These are phyloP conservation scores for Melastoma malabathricum DNA, from an alignment of 345 rosid species.

Conservation along the genomic window DNA sequence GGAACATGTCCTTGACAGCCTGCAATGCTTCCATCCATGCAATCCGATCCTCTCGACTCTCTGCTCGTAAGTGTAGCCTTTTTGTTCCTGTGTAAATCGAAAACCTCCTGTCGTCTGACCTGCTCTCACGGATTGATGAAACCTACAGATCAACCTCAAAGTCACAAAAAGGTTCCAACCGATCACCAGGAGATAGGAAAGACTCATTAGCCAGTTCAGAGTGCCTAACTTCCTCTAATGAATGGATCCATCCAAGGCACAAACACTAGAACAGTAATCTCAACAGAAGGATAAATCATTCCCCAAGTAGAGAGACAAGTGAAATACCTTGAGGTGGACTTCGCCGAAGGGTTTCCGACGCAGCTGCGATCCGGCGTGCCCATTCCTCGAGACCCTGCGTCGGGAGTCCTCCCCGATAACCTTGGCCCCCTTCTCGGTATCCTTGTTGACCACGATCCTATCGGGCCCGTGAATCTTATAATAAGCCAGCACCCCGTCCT, in stretches of 20 bases:
- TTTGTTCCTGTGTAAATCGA: slow-evolving; percentile 89
- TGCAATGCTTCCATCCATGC: slow-evolving; percentile 84
- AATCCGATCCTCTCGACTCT: slow-evolving; percentile 58
- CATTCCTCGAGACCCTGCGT: slow-evolving; percentile 33
- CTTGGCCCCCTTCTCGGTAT: slow-evolving; percentile 74
- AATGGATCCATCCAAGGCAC: too few species aligned
- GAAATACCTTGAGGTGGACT: slow-evolving; percentile 80
- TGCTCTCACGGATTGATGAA: slow-evolving; percentile 68
- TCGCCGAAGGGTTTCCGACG: slow-evolving; percentile 80
- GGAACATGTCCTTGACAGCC: slow-evolving; percentile 91
- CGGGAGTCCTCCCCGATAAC: slow-evolving; percentile 80
- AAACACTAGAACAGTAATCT: too few species aligned
- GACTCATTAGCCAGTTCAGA: too few species aligned
- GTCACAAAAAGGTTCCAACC: background rate
- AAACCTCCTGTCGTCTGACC: slow-evolving; percentile 89
- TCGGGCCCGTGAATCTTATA: slow-evolving; percentile 90
- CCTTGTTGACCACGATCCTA: slow-evolving; percentile 67
- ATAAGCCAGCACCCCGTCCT: slow-evolving; percentile 94
- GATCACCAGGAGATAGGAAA: too few species aligned
- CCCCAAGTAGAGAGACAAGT: background rate
- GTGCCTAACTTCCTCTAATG: too few species aligned
- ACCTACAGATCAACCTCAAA: slow-evolving; percentile 14
- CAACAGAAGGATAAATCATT: background rate
- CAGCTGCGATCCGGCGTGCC: slow-evolving; percentile 11
- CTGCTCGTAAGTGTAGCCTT: slow-evolving; percentile 78